Conservation (phyloP, 805 yeast genomes). For the Wickerhamomyces sydowiorum region DNA sequence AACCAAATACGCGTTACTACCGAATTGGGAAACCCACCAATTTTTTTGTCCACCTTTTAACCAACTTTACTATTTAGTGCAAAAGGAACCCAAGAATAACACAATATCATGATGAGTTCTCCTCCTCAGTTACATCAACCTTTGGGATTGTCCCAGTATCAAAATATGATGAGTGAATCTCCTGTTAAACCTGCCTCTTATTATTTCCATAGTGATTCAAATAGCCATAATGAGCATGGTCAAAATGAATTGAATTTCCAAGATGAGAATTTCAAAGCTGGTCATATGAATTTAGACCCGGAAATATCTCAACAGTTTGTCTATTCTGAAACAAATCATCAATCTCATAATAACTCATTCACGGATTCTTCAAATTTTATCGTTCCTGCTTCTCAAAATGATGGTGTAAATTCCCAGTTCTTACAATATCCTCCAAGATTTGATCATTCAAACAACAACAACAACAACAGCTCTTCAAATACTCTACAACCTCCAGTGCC, state of each 20-base stretch:
- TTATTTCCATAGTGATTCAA: slow-evolving; percentile 8
- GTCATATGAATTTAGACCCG: neutral
- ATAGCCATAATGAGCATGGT: neutral
- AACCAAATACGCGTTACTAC: slow-evolving; percentile 4
- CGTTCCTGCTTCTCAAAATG: slow-evolving; percentile 3
- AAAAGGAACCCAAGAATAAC: neutral
- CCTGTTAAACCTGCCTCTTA: slow-evolving; percentile 14
- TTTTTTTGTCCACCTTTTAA: neutral
- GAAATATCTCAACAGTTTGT: neutral
- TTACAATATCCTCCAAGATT: slow-evolving; percentile 5
- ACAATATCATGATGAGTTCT: slow-evolving; percentile 9
- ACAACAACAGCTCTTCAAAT: slow-evolving; percentile 2
- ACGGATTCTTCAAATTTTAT: neutral
- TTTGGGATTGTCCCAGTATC: slow-evolving; percentile 11
- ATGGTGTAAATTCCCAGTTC: slow-evolving; percentile 1
- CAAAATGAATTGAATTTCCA: neutral
- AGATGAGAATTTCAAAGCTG: slow-evolving; percentile 8
- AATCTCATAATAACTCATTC: neutral
- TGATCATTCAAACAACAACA: neutral
- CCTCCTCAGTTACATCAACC: slow-evolving; percentile 9
- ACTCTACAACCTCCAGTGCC: slow-evolving; percentile 5
- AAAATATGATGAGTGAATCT: slow-evolving; percentile 13
- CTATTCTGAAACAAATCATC: neutral
- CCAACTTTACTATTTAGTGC: neutral
- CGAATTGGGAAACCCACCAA: slow-evolving; percentile 2